Evolutionary conservation across 2,329 filamentous ascomycete species (phyloP).

Genomic region (Hypoxylon sp.): DNA sequence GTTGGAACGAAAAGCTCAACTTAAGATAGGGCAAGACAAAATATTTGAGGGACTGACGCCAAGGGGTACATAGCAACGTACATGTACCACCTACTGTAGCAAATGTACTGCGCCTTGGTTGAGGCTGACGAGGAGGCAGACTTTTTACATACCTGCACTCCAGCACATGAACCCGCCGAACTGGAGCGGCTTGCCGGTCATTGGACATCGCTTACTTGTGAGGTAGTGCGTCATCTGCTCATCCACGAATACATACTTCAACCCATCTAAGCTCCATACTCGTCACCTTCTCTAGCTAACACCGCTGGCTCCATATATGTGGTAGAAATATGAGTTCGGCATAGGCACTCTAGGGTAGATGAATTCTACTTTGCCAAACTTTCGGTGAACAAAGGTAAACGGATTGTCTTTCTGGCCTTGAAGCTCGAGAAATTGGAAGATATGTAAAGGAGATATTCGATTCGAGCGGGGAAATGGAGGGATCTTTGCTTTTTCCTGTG

Average conservation of each 20-base stretch:
- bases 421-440: slow-evolving; percentile 7
- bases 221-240: slow-evolving; percentile 28
- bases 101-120: slow-evolving; percentile 43
- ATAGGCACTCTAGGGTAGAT: slow-evolving; percentile 6
- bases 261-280: slow-evolving; percentile 8
- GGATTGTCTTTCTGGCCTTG: slow-evolving; percentile 11
- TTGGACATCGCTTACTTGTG: slow-evolving; percentile 28
- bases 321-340: slow-evolving; percentile 15
- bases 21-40: slow-evolving; percentile 27
- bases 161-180: slow-evolving; percentile 36
- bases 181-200: slow-evolving; percentile 21
- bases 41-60: slow-evolving; percentile 28
- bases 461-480: slow-evolving; percentile 36
- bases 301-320: neutral
- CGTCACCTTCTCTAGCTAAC: slow-evolving; percentile 8
- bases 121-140: slow-evolving; percentile 53
- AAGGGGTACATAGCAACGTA: slow-evolving; percentile 24
- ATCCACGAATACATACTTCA: slow-evolving; percentile 14
- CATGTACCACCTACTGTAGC: slow-evolving; percentile 23
- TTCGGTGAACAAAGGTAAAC: slow-evolving; percentile 33
- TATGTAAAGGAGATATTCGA: slow-evolving; percentile 26
- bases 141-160: slow-evolving; percentile 39
- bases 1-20: slow-evolving; percentile 40
- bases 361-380: slow-evolving; percentile 26
- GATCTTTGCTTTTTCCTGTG: slow-evolving; percentile 18